Base-by-base conservation (phyloP, 305 asterid species). In the Ajuga reptans region DNA sequence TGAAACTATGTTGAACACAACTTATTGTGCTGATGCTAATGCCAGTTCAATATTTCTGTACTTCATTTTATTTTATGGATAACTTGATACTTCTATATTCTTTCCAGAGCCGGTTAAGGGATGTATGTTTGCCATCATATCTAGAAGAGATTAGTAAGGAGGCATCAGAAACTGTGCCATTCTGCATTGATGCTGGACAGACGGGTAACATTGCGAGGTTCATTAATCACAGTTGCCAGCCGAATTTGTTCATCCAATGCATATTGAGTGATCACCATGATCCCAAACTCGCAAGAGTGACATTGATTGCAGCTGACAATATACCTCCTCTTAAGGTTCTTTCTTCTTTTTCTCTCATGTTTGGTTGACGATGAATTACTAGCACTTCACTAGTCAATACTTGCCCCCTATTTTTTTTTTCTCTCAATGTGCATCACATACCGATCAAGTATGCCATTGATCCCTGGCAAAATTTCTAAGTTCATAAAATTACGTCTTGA, bases 171-270 rank as follows among this genome's bases (percentile, higher is more conserved):
- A 78, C 59, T 21, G 84, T 75, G 47, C 97, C 96, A 3, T 92
- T 84, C 57, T 92, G 98, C 85, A 88, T 92, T 29, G 98, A 92
- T 74, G 98, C 90, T 0, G 93, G 76, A n/a, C 10, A 77, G 11
- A 79, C 83, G 0, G 98, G 98, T 2, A 92, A 88, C 52, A 21
- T 88, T 18, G 85, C 97, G 0, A 76, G 97, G 66, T 92, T 86
- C 67, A 92, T 92, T 47, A 92, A 92, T 16, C 98, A 92, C 24
- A 90, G 98, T 51, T 92, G 98, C 56, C 79, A 88, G 5, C 98
- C 98, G 0, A 92, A 92, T 55, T 65, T 92, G 12, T 92, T 92
- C n/a, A 95, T 90, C 43, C 98, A 92, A 58, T 92, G 98, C 59
- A 77, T 92, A 50, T 81, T 92, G 41, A 85, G 86, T 75, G 9